Conservation (phyloP, 169 alveolate genomes). For the Plasmodium chabaudi region DNA sequence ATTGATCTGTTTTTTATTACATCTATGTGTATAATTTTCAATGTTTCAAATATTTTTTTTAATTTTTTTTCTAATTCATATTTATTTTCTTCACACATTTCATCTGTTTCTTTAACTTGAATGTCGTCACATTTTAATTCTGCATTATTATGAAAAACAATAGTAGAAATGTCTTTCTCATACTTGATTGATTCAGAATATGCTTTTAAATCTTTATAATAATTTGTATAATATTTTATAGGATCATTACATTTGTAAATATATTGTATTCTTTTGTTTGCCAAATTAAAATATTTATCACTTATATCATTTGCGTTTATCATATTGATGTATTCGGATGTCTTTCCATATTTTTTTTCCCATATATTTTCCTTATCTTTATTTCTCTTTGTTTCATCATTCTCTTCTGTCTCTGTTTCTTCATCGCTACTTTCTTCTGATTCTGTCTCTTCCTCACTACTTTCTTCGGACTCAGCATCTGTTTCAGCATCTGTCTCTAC, state of each 20-base stretch:
- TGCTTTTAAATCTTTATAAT: slow-evolving; percentile 5
- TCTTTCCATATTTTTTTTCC: neutral
- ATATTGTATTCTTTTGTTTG: slow-evolving; percentile 43
- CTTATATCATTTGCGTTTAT: slow-evolving; percentile 18
- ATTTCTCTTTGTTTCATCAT: neutral
- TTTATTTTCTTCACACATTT: neutral
- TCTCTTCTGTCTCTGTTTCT: neutral
- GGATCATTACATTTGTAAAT: slow-evolving; percentile 49
- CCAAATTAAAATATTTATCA: slow-evolving; percentile 20
- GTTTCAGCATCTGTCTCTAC: neutral
- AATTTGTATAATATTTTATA: slow-evolving; percentile 23
- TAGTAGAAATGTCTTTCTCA: slow-evolving; percentile 9
- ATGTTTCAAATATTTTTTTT: neutral
- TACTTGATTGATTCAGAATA: slow-evolving; percentile 1
- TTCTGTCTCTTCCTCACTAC: neutral
- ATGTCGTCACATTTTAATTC: neutral
- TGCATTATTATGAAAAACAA: neutral
- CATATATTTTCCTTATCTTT: neutral
- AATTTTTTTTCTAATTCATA: neutral
- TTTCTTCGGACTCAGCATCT: slow-evolving; percentile 2
- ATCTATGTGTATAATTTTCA: slow-evolving; percentile 30
- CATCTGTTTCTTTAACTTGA: neutral
- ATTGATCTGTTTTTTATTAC: slow-evolving; percentile 3
- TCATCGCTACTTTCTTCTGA: neutral
- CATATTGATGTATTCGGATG: neutral